Base-by-base conservation (phyloP, 164 flowering plant species). In the Umbilicus rupestris region DNA sequence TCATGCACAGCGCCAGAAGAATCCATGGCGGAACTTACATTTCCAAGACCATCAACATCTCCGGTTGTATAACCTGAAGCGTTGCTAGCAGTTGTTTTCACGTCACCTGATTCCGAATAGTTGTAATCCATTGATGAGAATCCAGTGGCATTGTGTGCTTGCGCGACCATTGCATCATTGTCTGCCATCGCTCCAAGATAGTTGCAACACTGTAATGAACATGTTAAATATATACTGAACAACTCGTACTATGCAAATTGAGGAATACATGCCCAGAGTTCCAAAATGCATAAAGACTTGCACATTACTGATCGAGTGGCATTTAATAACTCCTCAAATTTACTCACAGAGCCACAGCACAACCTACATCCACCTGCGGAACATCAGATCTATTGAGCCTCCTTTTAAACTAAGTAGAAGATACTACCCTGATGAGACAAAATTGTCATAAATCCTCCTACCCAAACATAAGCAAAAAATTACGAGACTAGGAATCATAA, bases 1-100 rank as follows among this genome's bases (percentile, higher is more conserved):
- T 68, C 77, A 39, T 73, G 28, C n/a, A 47, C 65, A 26, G 74
- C 41, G 72, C 75, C 71, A 62, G 62, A 66, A 37, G 63, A 68
- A 59, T 67, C 69, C 55, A 52, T 14, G 2, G 4, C 58, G 22
- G 29, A 55, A 22, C 19, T 55, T 2, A 29, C 60, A 26, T 26
- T 55, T 28, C 60, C 60, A 8, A 20, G 57, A 20, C 57, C 29
- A 50, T 7, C 57, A 22, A 55, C 19, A 55, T 55, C 35, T 55
- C 60, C 60, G 0, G 33, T 55, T 29, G 19, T 33, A 55, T 55
- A 26, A 55, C 12, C 60, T 26, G 17, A n/a, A 28, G 60, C 2
- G 19, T 55, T 7, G 19, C 33, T 28, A 14, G 60, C 60, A 55
- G 60, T 26, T 3, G 33, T 7, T 55, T 55, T 55, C 60, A 28